Base-by-base conservation (phyloP, 441 rosid genomes). In the Mallotus japonicus region DNA sequence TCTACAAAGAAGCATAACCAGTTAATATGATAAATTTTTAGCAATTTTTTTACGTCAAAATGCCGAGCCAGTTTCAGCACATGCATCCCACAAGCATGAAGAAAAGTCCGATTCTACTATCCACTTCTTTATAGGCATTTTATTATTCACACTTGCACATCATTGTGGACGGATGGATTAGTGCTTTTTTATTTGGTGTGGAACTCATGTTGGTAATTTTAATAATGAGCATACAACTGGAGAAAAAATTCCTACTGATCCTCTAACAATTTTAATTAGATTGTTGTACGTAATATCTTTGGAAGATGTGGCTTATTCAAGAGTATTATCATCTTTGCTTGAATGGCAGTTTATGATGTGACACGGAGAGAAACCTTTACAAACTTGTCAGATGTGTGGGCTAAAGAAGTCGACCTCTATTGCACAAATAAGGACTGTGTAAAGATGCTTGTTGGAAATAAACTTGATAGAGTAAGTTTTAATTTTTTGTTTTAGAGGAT, bases 401-500 rank as follows among this genome's bases (percentile, higher is more conserved):
- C 83, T 14, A 86, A 86, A 76, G 89, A 86, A 77, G 80, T 86
- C n/a, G 86, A 80, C 10, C 82, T 86, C 66, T 82, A 79, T 78
- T 81, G 82, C 49, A 81, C 87, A 37, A 86, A 83, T 77, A 83
- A 80, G 69, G 81, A 82, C 58, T 84, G 87, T 75, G 79, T 84
- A 67, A 86, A 84, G 82, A 84, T 86, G 83, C 89, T 86, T 19
- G 89, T 86, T 57, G 89, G 89, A 7, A 86, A 86, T 70, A 86
- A 86, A 82, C 83, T 86, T 2, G 89, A 86, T 59, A 84, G 67
- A 80, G 87, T 85, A 77, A 73, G 77, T 69, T 76, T 28, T 65
- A 40, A 1, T 19, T 62, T n/a, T 56, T 71, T 62, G 1, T 59
- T 44, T 44, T 1, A 40, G 56, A 62, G 63, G 19, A 57, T 16